These are phyloP conservation scores for Penicillium longicatenatum DNA, from an alignment of 495 filamentous ascomycete species.

Conservation along the genomic window DNA sequence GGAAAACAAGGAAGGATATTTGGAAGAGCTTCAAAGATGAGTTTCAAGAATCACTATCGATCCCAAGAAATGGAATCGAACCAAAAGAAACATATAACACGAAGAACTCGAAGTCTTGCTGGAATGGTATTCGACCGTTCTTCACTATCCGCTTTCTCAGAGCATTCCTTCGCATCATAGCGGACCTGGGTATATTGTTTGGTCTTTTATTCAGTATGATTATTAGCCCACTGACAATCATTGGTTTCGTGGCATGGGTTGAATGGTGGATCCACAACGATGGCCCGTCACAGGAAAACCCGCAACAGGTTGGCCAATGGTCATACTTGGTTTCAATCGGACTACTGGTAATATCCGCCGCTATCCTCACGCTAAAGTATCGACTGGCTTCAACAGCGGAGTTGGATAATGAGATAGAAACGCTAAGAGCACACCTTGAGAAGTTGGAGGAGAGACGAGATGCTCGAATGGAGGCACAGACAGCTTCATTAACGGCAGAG, in stretches of 20 bases:
- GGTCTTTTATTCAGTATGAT: slow-evolving; percentile 35
- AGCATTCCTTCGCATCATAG: slow-evolving; percentile 13
- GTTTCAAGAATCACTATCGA: slow-evolving; percentile 5
- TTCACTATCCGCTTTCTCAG: slow-evolving; percentile 18
- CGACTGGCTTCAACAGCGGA: slow-evolving; percentile 27
- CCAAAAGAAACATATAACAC: neutral
- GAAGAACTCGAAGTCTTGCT: neutral
- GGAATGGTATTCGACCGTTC: slow-evolving; percentile 5
- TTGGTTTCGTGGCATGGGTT: slow-evolving; percentile 37
- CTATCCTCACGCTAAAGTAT: slow-evolving; percentile 30
- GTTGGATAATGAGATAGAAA: slow-evolving; percentile 28
- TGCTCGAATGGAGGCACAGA: neutral
- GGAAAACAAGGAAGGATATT: slow-evolving; percentile 27
- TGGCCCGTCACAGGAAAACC: slow-evolving; percentile 32
- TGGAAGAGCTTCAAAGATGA: slow-evolving; percentile 25
- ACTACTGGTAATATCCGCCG: slow-evolving; percentile 32
- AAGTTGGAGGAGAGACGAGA: slow-evolving; percentile 22
- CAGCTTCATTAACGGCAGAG: neutral
- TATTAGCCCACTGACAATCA: slow-evolving; percentile 34
- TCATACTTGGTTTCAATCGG: slow-evolving; percentile 29
- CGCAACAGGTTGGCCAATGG: slow-evolving; percentile 40
- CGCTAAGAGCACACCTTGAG: slow-evolving; percentile 16
- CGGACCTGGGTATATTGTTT: slow-evolving; percentile 24
- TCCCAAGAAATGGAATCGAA: neutral
- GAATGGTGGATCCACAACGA: slow-evolving; percentile 38